Evolutionary conservation across 2,329 filamentous ascomycete species (phyloP).

Genomic region (Eutypa lata): DNA sequence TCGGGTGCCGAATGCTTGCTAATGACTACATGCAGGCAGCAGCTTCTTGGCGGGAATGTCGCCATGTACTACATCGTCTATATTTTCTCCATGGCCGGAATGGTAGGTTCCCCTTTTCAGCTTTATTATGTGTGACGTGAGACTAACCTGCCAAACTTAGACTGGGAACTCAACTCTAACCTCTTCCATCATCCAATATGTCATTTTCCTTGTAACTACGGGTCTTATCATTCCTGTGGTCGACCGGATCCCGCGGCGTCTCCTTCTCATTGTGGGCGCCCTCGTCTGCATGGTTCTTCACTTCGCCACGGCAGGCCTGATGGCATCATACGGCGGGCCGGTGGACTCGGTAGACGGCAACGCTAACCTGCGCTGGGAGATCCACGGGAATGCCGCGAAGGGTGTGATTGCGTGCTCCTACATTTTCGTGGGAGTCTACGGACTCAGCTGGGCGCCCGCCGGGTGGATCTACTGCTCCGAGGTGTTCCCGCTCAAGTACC

Average conservation of each 20-base stretch:
- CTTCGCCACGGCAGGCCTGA: slow-evolving; percentile 45
- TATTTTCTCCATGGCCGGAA: slow-evolving; percentile 59
- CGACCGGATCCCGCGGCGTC: slow-evolving; percentile 46
- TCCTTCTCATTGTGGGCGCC: slow-evolving; percentile 43
- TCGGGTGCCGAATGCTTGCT: background rate
- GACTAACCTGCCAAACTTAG: slow-evolving; percentile 3
- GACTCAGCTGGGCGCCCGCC: slow-evolving; percentile 28
- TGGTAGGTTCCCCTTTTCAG: slow-evolving; percentile 21
- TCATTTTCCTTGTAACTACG: slow-evolving; percentile 53
- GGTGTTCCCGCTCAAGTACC: slow-evolving; percentile 21
- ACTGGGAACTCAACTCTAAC: slow-evolving; percentile 34
- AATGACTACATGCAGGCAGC: slow-evolving; percentile 35
- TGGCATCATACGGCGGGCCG: slow-evolving; percentile 44
- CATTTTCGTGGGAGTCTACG: slow-evolving; percentile 38
- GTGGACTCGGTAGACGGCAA: slow-evolving; percentile 45
- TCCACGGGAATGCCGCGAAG: slow-evolving; percentile 42
- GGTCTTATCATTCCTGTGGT: slow-evolving; percentile 46
- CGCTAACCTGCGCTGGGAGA: slow-evolving; percentile 42
- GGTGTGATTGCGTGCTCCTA: slow-evolving; percentile 50
- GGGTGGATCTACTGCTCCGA: slow-evolving; percentile 20
- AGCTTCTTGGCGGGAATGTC: slow-evolving; percentile 55
- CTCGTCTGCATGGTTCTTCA: slow-evolving; percentile 44
- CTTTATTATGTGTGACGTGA: background rate
- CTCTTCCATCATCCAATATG: slow-evolving; percentile 53
- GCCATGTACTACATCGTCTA: slow-evolving; percentile 62